Base-by-base conservation (phyloP, 164 flowering plant species). In the Piper betle region DNA sequence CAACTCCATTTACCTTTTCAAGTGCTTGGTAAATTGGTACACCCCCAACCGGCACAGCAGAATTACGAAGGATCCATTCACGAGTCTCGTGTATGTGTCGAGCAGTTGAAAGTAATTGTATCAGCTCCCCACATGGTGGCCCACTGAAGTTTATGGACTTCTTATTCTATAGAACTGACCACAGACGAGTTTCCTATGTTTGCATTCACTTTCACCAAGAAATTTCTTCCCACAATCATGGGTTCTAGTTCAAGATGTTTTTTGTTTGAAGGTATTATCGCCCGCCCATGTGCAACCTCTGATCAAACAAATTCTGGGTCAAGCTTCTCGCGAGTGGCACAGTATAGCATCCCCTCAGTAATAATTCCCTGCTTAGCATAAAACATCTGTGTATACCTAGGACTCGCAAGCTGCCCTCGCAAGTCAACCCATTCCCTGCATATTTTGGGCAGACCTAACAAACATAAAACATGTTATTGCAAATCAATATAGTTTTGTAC, bases 51-150 rank as follows among this genome's bases (percentile, higher is more conserved):
- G 99, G 99, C 20, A 91, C 99, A 61, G 97, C 67, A 41, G 99
- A 91, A 71, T 94, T 94, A 17, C 97, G 88, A 16, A 94, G 68
- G 72, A 94, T 94, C 99, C 99, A 94, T 65, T 94, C 99, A 64
- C 97, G 96, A 15, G 99, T 94, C 75, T 94, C 99, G 65, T 94
- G 99, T 69, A 94, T 94, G 78, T 91, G 96, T 39, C 91, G 91
- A 52, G 97, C 99, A 0, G 99, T 94, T 17, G 99, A 94, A 66
- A 94, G 94, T 94, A 39, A 83, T 73, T 19, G 99, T 94, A 69
- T 94, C 99, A 6, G 94, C 97, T 54, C 99, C 99, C 99, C 99
- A 94, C 96, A 88, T 91, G 33, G 99, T 91, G 40, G 99, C 99
- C 99, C 99, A 91, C 55, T 91, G 99, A 70, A 91, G 91, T 74